Conservation (phyloP, 768 basidiomycete species). For the Filobasidium wieringae region DNA sequence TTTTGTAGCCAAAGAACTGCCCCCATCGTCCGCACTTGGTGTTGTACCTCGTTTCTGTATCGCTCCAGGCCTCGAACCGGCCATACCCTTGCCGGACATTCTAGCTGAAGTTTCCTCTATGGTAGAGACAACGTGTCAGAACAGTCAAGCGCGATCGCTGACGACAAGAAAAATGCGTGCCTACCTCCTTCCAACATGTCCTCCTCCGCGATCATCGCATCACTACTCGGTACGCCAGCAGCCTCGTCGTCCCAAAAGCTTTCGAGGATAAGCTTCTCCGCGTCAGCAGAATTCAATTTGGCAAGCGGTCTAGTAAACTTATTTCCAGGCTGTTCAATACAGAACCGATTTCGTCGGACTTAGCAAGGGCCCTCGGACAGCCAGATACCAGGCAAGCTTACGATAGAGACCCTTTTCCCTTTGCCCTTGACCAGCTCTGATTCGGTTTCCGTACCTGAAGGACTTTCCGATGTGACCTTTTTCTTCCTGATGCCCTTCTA, state of each 20-base stretch:
- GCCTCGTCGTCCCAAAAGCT: conserved; percentile 5
- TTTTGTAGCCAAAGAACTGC: background rate
- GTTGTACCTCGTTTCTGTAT: background rate
- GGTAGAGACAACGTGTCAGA: background rate
- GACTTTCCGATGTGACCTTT: background rate
- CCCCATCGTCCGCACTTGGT: background rate
- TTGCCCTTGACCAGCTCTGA: background rate
- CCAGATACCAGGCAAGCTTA: background rate
- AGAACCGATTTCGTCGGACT: background rate
- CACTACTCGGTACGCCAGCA: conserved; percentile 10
- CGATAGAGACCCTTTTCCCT: background rate
- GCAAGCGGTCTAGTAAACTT: background rate
- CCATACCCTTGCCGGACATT: background rate
- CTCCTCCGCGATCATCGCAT: background rate
- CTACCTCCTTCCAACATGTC: background rate
- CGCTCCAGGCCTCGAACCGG: background rate
- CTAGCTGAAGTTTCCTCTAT: background rate
- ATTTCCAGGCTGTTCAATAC: background rate
- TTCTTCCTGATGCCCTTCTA: background rate
- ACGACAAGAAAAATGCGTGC: background rate
- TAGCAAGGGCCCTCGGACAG: background rate
- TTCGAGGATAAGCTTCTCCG: conserved; percentile 5
- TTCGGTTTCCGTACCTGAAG: background rate
- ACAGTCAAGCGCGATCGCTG: background rate
- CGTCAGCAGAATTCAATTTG: background rate